Percentiles rank a stretch among this genome's conserved stretches.
phyloP scores from a whole-genome alignment of 192 early-diverging fungal species.

The Entophlyctis luteolus region DNA sequence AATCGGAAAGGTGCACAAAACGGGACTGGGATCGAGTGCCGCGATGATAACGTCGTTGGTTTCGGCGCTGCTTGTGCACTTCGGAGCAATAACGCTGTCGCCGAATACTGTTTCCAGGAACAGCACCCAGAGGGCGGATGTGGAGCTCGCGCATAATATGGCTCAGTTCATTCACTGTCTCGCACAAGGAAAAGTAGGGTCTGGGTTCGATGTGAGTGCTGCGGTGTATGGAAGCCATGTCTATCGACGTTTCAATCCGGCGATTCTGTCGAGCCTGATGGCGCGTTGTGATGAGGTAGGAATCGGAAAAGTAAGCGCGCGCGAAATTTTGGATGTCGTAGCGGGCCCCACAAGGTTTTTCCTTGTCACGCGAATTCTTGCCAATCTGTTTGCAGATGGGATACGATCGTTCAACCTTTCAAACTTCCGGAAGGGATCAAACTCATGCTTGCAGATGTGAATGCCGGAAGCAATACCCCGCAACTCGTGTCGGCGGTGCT shows the following conservation, averaged over 20 bases:
- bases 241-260: slow-evolving; percentile 79
- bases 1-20: slow-evolving; percentile 78
- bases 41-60: slow-evolving; percentile 91
- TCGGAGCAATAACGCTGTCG: slow-evolving; percentile 45
- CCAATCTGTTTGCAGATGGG: slow-evolving; percentile 34
- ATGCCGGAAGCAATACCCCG: slow-evolving; percentile 90
- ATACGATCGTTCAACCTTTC: slow-evolving; percentile 63
- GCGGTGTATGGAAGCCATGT: slow-evolving; percentile 89
- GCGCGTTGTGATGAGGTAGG: not conserved
- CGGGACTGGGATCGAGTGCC: slow-evolving; percentile 95
- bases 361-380: too few relatives aligned
- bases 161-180: slow-evolving; percentile 91
- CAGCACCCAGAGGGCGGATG: slow-evolving; percentile 17
- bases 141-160: slow-evolving; percentile 71
- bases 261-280: slow-evolving; percentile 32
- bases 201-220: slow-evolving; percentile 91
- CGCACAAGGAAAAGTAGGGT: slow-evolving; percentile 98
- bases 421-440: slow-evolving; percentile 67
- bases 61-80: slow-evolving; percentile 70
- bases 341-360: not conserved
- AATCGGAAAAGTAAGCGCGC: not conserved
- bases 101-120: not conserved
- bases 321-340: slow-evolving; percentile 19
- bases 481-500: slow-evolving; percentile 84
- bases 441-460: slow-evolving; percentile 87